Conservation (phyloP, 2,329 filamentous ascomycete genomes). For the Cladosporium sp. region DNA sequence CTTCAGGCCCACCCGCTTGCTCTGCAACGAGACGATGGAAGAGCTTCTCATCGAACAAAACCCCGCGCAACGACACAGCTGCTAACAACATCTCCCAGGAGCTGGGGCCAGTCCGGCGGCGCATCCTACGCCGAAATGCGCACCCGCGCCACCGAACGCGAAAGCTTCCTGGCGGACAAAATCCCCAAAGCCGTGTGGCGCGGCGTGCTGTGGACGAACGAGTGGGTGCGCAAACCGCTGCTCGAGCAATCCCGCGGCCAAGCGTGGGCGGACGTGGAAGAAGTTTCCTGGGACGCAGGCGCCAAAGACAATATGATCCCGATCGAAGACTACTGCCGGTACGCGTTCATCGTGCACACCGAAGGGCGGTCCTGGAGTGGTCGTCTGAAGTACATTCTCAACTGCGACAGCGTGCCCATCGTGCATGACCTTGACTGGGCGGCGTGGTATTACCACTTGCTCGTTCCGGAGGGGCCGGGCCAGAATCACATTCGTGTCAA, state of each 20-base stretch:
- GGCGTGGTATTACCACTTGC: constrained; percentile 24
- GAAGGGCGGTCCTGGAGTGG: constrained; percentile 28
- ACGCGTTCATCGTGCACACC: constrained; percentile 26
- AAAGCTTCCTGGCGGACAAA: constrained; percentile 22
- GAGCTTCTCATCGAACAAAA: no score
- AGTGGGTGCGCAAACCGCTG: constrained; percentile 28
- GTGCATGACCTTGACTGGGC: constrained; percentile 26
- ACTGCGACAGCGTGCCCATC: constrained; percentile 27
- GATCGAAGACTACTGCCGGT: constrained; percentile 27
- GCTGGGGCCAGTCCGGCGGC: constrained; percentile 13
- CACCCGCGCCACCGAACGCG: constrained; percentile 18
- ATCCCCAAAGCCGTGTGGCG: constrained; percentile 30
- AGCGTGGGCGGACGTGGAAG: constrained; percentile 35
- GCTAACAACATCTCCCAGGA: constrained; percentile 22
- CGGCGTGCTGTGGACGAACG: constrained; percentile 25
- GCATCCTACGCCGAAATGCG: constrained; percentile 19
- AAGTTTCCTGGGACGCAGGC: constrained; percentile 20
- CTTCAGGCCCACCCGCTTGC: no score
- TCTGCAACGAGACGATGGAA: no score
- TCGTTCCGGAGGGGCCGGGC: constrained; percentile 19
- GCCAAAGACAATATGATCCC: constrained; percentile 18
- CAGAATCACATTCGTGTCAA: constrained; percentile 28
- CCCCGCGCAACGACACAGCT: no score
- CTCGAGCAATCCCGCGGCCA: constrained; percentile 28
- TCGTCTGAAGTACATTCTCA: constrained; percentile 27